Evolutionary conservation across 1,139 yeast species (phyloP).

Genomic region (Protomyces gravidus): DNA sequence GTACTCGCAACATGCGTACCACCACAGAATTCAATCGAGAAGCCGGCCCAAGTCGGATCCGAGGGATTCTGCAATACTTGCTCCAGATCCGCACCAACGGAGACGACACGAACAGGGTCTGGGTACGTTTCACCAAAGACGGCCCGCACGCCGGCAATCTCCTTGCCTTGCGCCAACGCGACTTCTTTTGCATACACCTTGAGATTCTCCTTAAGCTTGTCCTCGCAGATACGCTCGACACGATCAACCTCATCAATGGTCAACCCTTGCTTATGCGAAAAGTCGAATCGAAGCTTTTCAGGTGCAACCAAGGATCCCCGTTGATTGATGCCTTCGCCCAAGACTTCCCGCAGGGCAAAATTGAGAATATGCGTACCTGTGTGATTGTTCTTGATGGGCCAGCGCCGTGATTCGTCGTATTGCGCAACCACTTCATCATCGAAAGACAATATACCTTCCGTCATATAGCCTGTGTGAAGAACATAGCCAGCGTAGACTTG

Average conservation of each 20-base stretch:
- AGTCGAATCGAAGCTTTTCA: conserved; percentile 92
- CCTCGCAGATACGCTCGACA: conserved; percentile 71
- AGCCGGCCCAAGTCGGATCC: conserved; percentile 66
- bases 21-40: conserved; percentile 95
- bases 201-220: conserved; percentile 64
- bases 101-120: conserved; percentile 96
- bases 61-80: conserved; percentile 68
- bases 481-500: conserved; percentile 93
- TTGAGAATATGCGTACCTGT: conserved; percentile 96
- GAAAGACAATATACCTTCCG: conserved; percentile 67
- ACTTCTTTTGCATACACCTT: conserved; percentile 81
- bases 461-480: conserved; percentile 81
- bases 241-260: conserved; percentile 62
- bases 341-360: conserved; percentile 75
- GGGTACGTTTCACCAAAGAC: conserved; percentile 99
- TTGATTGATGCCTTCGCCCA: conserved; percentile 88
- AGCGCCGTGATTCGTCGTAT: conserved; percentile 88
- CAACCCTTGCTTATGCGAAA: conserved; percentile 79
- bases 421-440: conserved; percentile 75
- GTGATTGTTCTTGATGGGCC: conserved; percentile 96
- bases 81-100: conserved; percentile 86
- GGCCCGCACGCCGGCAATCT: conserved; percentile 84
- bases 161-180: conserved; percentile 62
- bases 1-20: conserved; percentile 95
- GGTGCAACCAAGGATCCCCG: conserved; percentile 95